Evolutionary conservation across 2,329 filamentous ascomycete species (phyloP).

Genomic region (Beauveria varroae): DNA sequence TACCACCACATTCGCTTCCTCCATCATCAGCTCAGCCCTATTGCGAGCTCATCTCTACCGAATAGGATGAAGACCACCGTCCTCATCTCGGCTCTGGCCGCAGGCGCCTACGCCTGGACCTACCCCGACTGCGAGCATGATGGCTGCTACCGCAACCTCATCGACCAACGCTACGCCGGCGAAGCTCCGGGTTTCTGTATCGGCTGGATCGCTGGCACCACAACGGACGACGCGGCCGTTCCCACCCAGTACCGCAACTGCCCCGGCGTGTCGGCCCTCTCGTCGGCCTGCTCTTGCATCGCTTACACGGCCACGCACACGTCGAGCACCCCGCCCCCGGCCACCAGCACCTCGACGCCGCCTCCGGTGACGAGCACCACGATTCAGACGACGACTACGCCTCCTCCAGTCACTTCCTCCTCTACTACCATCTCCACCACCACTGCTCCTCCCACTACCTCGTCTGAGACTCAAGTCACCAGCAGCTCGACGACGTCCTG

Average conservation of each 20-base stretch:
- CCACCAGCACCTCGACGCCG: constrained; percentile 10
- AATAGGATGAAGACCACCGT: constrained; percentile 26
- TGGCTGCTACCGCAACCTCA: constrained; percentile 30
- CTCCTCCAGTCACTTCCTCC: constrained; percentile 4
- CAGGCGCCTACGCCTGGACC: constrained; percentile 19
- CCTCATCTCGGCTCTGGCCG: constrained; percentile 25
- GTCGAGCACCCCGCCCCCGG: constrained; percentile 10
- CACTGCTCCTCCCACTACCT: constrained; percentile 8
- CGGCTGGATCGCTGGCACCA: constrained; percentile 23
- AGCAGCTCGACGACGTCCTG: constrained; percentile 16
- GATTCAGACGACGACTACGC: background rate
- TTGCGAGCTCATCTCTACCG: too few species aligned
- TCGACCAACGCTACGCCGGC: constrained; percentile 24
- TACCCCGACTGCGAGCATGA: constrained; percentile 24
- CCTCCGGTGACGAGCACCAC: constrained; percentile 6
- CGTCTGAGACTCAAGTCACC: background rate
- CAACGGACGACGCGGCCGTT: constrained; percentile 20
- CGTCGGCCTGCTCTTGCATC: constrained; percentile 32
- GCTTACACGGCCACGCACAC: constrained; percentile 27
- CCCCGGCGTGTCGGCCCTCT: constrained; percentile 18
- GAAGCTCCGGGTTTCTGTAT: constrained; percentile 25
- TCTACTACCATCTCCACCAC: constrained; percentile 5
- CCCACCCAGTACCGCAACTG: constrained; percentile 27
- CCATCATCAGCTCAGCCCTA: too few species aligned
- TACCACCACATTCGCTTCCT: background rate